Evolutionary conservation across 2,329 filamentous ascomycete genomes (phyloP).

Genomic region (Colletotrichum cordylinicola): DNA sequence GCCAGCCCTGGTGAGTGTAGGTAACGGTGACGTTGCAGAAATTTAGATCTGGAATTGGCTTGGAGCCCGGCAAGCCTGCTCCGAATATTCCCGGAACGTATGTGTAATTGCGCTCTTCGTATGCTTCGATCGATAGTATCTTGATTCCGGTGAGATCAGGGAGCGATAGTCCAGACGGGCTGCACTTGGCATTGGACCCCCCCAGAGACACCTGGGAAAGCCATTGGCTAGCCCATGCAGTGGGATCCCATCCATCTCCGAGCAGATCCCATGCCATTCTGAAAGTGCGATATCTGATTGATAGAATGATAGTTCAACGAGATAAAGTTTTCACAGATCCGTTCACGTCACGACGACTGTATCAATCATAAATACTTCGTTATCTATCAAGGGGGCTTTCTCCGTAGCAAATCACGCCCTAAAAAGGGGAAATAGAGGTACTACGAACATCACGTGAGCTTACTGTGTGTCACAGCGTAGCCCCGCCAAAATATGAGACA

Average conservation of each 20-base stretch:
- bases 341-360: too few relatives aligned
- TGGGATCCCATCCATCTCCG: background rate
- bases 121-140: background rate
- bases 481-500: background rate
- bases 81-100: background rate
- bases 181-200: fast-evolving
- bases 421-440: background rate
- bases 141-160: background rate
- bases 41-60: background rate
- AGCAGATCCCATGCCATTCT: background rate
- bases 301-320: background rate
- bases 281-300: background rate
- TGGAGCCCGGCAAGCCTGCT: background rate
- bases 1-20: constrained; percentile 12
- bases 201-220: background rate
- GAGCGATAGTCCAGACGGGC: background rate
- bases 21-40: constrained; percentile 24
- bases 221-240: background rate
- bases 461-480: background rate
- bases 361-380: background rate
- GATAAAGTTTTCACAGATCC: background rate
- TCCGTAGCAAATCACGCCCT: background rate
- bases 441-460: background rate
- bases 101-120: background rate
- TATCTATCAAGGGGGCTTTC: background rate